phyloP scores from a whole-genome alignment of 345 rosid species.

The Geranium brycei region DNA sequence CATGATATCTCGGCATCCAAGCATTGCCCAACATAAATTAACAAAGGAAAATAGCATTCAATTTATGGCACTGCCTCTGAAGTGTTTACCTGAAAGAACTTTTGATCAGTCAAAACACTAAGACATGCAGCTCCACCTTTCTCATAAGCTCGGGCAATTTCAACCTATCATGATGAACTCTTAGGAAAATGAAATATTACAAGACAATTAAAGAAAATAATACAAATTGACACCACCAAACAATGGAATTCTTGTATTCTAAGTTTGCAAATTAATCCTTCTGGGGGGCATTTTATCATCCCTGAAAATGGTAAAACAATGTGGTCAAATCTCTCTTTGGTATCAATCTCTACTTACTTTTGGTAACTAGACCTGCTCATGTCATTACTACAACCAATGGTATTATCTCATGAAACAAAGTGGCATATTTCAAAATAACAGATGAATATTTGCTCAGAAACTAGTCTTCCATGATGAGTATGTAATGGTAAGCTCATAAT shows the following conservation, averaged over 20 bases:
- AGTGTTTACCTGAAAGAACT: conserved; percentile 54
- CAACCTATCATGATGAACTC: conserved; percentile 37
- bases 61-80: neutral
- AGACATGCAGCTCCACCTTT: conserved; percentile 95
- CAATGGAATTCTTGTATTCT: neutral
- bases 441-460: neutral
- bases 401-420: neutral
- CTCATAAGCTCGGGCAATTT: conserved; percentile 71
- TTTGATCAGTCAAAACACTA: conserved; percentile 82
- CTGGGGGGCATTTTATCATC: neutral
- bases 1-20: neutral
- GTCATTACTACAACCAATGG: no score
- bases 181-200: conserved; percentile 2
- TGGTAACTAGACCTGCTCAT: no score
- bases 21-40: neutral
- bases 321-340: neutral
- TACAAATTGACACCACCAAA: neutral
- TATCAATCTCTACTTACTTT: no score
- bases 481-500: neutral
- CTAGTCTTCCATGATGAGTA: neutral
- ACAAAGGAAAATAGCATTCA: neutral
- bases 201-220: no score
- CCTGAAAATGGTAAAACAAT: neutral
- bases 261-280: neutral
- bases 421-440: neutral